Evolutionary conservation across 2,329 filamentous ascomycete genomes (phyloP).

Genomic region (Trichoderma sp.): DNA sequence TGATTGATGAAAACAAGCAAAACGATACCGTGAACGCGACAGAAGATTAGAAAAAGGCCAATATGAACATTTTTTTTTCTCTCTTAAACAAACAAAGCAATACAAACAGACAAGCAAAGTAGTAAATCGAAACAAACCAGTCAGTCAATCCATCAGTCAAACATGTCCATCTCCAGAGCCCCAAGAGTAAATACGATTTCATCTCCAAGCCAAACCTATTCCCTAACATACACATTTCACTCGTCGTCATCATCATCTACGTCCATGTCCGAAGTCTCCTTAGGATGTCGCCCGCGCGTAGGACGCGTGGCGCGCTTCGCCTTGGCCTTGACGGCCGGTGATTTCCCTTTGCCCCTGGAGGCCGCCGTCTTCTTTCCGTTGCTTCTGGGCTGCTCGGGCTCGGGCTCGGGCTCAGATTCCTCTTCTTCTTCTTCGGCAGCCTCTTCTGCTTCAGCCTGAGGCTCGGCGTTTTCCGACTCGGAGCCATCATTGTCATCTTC

Average conservation of each 20-base stretch:
- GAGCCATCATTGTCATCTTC: conserved; percentile 16
- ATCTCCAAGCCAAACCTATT: conserved; percentile 6
- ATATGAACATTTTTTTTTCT: conserved; percentile 8
- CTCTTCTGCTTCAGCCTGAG: conserved; percentile 21
- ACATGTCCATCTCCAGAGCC: background rate
- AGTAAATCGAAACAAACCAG: background rate
- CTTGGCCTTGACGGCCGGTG: conserved; percentile 27
- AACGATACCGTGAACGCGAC: background rate
- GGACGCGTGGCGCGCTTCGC: conserved; percentile 26
- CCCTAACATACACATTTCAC: conserved; percentile 16
- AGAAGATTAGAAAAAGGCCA: background rate
- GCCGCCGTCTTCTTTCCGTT: conserved; percentile 27
- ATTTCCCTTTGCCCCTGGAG: conserved; percentile 26
- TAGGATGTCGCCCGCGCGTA: conserved; percentile 27
- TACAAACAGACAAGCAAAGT: background rate
- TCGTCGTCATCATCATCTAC: conserved; percentile 32
- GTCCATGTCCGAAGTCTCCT: conserved; percentile 35
- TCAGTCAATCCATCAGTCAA: background rate
- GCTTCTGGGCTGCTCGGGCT: conserved; percentile 23
- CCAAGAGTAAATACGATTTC: background rate
- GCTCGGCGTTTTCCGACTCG: conserved; percentile 20
- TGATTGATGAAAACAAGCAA: background rate
- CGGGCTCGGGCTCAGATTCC: conserved; percentile 23
- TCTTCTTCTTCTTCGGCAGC: conserved; percentile 25
- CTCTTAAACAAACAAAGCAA: background rate